Percentiles rank a stretch among this genome's conserved stretches.
Conservation (phyloP, 257 asterid species). For the Datura wrightii region DNA sequence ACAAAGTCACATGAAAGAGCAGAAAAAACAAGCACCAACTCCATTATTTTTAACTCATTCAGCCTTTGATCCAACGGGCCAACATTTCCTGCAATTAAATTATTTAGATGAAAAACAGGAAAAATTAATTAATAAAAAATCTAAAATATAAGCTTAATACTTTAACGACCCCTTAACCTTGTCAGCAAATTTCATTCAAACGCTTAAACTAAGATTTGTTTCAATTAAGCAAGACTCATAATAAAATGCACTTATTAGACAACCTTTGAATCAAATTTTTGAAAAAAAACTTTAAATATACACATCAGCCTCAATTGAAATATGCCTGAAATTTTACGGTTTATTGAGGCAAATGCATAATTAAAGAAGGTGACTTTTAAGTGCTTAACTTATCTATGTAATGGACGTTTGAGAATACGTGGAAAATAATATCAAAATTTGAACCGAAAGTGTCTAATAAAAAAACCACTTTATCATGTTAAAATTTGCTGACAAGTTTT, state of each 20-base stretch:
- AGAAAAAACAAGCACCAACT: background rate
- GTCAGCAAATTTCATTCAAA: background rate
- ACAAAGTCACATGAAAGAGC: background rate
- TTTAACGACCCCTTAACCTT: background rate
- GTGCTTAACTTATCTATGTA: background rate
- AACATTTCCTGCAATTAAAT: conserved; percentile 7
- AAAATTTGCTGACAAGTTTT: background rate
- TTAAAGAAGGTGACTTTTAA: background rate
- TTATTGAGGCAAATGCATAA: no score
- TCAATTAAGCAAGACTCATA: background rate
- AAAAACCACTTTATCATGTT: background rate
- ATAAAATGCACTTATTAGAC: background rate
- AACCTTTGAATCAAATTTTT: background rate
- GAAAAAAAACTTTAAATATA: background rate
- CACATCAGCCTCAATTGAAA: background rate
- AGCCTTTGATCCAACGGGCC: background rate
- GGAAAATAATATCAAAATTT: background rate
- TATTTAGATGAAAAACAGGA: background rate
- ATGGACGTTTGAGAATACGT: background rate
- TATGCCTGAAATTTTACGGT: background rate
- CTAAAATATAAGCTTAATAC: background rate
- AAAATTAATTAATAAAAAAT: background rate
- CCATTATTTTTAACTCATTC: background rate
- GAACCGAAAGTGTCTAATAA: background rate
- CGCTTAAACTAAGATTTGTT: background rate